These are phyloP conservation scores for Serendipita indica DNA, from an alignment of 768 basidiomycete genomes.

Conservation along the genomic window DNA sequence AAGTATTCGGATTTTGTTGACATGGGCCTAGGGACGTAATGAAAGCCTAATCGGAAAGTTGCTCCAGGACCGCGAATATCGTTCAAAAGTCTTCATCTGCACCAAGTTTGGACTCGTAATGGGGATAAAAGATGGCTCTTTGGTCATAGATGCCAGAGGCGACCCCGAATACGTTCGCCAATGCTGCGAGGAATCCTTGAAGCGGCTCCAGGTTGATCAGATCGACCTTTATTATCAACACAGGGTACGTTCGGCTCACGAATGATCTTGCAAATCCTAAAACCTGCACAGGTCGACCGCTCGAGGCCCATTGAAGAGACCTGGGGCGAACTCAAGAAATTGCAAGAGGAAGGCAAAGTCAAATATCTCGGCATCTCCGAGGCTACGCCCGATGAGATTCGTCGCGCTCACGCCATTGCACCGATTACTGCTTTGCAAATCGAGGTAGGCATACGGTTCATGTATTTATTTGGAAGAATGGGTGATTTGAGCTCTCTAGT, in stretches of 20 bases:
- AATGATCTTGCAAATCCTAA: neutral
- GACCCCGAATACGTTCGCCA: slow-evolving; percentile 14
- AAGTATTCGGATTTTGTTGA: neutral
- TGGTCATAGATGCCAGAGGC: slow-evolving; percentile 9
- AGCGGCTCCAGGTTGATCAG: slow-evolving; percentile 13
- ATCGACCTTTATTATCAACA: slow-evolving; percentile 16
- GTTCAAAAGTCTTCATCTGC: neutral
- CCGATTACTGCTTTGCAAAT: slow-evolving; percentile 15
- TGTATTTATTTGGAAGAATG: no score
- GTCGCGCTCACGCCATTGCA: slow-evolving; percentile 28
- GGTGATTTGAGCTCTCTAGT: neutral
- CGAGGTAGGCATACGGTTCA: slow-evolving; percentile 13
- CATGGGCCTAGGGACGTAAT: neutral
- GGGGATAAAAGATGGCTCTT: neutral
- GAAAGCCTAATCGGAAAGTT: neutral
- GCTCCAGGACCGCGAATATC: neutral
- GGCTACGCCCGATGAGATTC: slow-evolving; percentile 30
- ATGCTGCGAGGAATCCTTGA: slow-evolving; percentile 13
- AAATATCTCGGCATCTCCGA: slow-evolving; percentile 42
- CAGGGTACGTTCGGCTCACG: neutral
- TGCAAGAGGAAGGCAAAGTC: slow-evolving; percentile 28
- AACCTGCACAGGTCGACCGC: slow-evolving; percentile 17
- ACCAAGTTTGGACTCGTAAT: neutral
- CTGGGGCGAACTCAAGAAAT: slow-evolving; percentile 15
- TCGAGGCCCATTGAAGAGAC: slow-evolving; percentile 18